Evolutionary conservation across 495 filamentous ascomycete genomes (phyloP), one percentile per base, ranked within the genome.

Genomic region (Saxophila tyrrhenica): DNA sequence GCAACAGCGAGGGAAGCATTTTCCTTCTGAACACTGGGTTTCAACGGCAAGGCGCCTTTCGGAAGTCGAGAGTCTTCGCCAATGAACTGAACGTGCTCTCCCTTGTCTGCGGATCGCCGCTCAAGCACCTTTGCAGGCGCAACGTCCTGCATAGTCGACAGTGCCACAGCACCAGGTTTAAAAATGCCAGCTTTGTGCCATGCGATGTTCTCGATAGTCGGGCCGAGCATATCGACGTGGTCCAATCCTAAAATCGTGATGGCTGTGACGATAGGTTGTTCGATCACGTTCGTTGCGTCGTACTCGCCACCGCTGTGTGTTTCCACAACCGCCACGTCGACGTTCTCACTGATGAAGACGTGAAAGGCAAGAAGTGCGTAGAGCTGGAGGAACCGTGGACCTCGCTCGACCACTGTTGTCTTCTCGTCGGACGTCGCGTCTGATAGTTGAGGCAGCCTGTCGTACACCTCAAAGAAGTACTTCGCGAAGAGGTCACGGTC

Each of bases 361-460:
- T 65, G 63, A 47, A 63, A 52, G 3, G 63, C 43, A 19, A 64
- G 24, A 5, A 65, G 55, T 10, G 58, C 45, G 5, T 48, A 54
- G n/a, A 73, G 56, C 51, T 79, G 77, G 48, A 83, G 75, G 52
- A 77, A 85, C 24, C 78, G 76, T 2, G 83, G 83, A 15, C 48
- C 46, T 23, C 51, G 39, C 9, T 52, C 44, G 3, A 46, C 20
- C 19, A 47, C 39, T 0, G 47, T 23, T 43, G n/a, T n/a, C n/a
- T n/a, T n/a, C n/a, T n/a, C n/a, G n/a, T n/a, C n/a, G n/a, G n/a
- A n/a, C n/a, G n/a, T n/a, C n/a, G n/a, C 16, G 8, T 25, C 21
- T 13, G 58, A n/a, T 16, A 58, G 51, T 20, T 48, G 25, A 25
- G 48, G 48, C 25, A 57, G 24, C 24, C 48, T 17, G 13, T 63